Base-by-base conservation (phyloP, 805 yeast genomes). In the Kluyveromyces wickerhamii region DNA sequence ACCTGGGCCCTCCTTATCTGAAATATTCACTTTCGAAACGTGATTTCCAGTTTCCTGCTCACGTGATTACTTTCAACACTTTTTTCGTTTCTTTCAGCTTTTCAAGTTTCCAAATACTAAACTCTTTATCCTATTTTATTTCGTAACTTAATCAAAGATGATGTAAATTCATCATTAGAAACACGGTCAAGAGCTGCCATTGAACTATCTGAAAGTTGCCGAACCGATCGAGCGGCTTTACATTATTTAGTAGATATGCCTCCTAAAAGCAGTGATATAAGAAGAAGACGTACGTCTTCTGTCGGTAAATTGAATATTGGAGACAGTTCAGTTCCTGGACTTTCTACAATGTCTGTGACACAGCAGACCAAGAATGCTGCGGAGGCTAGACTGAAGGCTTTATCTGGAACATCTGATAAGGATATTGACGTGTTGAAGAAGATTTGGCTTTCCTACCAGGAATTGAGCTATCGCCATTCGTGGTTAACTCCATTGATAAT, bases 231-330 rank as follows among this genome's bases (percentile, higher is more conserved):
- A n/a, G n/a, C n/a, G n/a, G n/a, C n/a, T n/a, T n/a, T n/a, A n/a
- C n/a, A n/a, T n/a, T n/a, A n/a, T n/a, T n/a, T n/a, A n/a, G n/a
- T n/a, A n/a, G n/a, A n/a, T n/a, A n/a, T n/a, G n/a, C n/a, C n/a
- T n/a, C n/a, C n/a, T n/a, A n/a, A n/a, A n/a, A n/a, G n/a, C n/a
- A n/a, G n/a, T 26, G 19, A 34, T 4, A 29, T 33, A 6, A 55
- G 63, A 39, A 39, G 48, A 12, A 62, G 70, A 44, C 60, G 86
- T 44, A 68, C 74, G 7, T 79, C 92, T 1, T 79, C 88, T 0
- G 79, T 86, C 11, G 94, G 95, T 3, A 68, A 72, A 22, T 74
- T 85, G 34, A 69, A 75, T 34, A 60, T 86, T 4, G 95, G 95
- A 16, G 94, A 85, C 51, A 75, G 69, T 10, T 53, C 57, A 5